Evolutionary conservation across 345 rosid genomes (phyloP).

Genomic region (Gossypium ekmanianum): DNA sequence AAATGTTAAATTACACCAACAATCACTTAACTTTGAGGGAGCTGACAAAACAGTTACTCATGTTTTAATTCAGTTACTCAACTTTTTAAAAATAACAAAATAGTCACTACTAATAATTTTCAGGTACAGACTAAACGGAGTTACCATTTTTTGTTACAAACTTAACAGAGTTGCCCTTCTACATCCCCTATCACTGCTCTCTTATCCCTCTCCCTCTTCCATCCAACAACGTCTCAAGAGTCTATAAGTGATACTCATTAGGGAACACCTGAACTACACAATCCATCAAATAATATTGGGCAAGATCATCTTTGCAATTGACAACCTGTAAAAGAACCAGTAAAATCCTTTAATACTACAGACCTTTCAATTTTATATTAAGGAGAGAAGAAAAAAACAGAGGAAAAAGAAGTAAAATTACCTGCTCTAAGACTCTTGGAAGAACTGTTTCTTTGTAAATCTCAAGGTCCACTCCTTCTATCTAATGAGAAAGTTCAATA

Average conservation of each 20-base stretch:
- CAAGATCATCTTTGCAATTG: conserved; percentile 82
- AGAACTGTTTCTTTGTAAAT: conserved; percentile 85
- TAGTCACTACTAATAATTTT: too few species aligned
- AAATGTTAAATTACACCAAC: too few species aligned
- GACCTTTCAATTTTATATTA: background rate
- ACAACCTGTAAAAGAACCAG: conserved; percentile 53
- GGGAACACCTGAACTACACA: conserved; percentile 93
- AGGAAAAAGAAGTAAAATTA: conserved; percentile 17
- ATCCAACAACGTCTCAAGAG: conserved; percentile 67
- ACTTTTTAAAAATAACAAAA: too few species aligned
- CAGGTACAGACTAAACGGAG: too few species aligned
- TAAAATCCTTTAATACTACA: background rate
- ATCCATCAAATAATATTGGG: conserved; percentile 92
- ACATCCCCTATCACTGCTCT: too few species aligned
- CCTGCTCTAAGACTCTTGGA: conserved; percentile 88
- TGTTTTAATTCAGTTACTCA: too few species aligned
- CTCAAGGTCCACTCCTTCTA: conserved; percentile 86
- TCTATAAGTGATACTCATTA: conserved; percentile 89
- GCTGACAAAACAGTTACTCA: too few species aligned
- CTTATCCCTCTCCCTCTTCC: too few species aligned
- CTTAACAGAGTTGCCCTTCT: too few species aligned
- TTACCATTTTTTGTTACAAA: too few species aligned
- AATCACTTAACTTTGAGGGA: too few species aligned
- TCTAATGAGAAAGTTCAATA: conserved; percentile 32
- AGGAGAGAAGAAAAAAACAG: conserved; percentile 1